A percentile compares a stretch with the other conserved stretches of the same genome.
Evolutionary conservation across 2,329 filamentous ascomycete species (phyloP).

Genomic region (Hypoxylon sp.): DNA sequence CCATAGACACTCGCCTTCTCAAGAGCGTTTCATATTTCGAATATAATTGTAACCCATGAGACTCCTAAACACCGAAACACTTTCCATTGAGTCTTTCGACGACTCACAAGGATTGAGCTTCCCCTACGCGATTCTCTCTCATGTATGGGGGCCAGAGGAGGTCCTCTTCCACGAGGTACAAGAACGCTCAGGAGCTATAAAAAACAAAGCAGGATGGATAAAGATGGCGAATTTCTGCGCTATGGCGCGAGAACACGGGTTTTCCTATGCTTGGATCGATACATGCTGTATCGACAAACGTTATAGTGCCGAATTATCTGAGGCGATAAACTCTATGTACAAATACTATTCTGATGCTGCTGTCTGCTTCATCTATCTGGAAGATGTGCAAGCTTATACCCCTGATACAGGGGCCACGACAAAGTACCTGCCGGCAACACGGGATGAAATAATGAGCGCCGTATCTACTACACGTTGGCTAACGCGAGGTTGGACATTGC

Average conservation of each 20-base stretch:
- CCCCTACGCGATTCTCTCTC: slow-evolving; percentile 38
- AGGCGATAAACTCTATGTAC: slow-evolving; percentile 33
- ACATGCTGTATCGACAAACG: slow-evolving; percentile 44
- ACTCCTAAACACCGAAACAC: slow-evolving; percentile 25
- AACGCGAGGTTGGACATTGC: slow-evolving; percentile 26
- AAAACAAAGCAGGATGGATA: slow-evolving; percentile 12
- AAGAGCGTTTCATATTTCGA: too few species aligned
- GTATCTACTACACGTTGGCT: slow-evolving; percentile 22
- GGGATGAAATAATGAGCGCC: slow-evolving; percentile 22
- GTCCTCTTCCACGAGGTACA: slow-evolving; percentile 27
- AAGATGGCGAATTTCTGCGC: slow-evolving; percentile 24
- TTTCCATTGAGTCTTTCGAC: slow-evolving; percentile 6
- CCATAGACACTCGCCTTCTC: too few species aligned
- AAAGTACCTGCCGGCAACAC: too few species aligned
- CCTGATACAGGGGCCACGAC: too few species aligned
- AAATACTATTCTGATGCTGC: slow-evolving; percentile 35
- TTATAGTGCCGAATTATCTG: slow-evolving; percentile 34
- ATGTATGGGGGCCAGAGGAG: slow-evolving; percentile 31
- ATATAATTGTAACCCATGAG: too few species aligned
- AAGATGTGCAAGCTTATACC: too few species aligned
- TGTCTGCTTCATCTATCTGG: slow-evolving; percentile 38
- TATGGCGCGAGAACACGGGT: slow-evolving; percentile 12
- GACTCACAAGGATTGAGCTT: too few species aligned
- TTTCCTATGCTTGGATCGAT: slow-evolving; percentile 38
- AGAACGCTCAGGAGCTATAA: slow-evolving; percentile 2